Evolutionary conservation across 176 grass and related monocot species (phyloP).

Genomic region (Luzula sylvatica): DNA sequence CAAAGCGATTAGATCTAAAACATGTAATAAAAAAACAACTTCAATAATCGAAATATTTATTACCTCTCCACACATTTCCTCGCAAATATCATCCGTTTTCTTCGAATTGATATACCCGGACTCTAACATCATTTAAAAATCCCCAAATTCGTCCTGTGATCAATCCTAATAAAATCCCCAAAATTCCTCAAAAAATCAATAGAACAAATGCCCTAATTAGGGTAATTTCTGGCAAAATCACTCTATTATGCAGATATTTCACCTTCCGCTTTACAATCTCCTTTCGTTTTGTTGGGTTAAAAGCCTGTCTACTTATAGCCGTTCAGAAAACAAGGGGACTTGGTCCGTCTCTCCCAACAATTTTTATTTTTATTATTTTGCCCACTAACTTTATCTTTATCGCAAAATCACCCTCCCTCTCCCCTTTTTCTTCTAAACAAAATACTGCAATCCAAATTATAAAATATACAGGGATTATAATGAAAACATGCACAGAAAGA

Average conservation of each 20-base stretch:
- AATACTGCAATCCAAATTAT: not conserved
- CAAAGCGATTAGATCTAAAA: slow-evolving; percentile 38
- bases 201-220: not conserved
- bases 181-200: not conserved
- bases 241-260: too few species aligned
- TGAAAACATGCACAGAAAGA: not conserved
- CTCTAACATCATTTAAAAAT: slow-evolving; percentile 63
- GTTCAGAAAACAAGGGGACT: slow-evolving; percentile 13
- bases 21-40: not conserved
- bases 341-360: not conserved
- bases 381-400: slow-evolving; percentile 22
- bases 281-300: not conserved
- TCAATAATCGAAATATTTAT: not conserved
- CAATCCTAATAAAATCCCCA: not conserved
- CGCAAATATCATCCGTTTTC: slow-evolving; percentile 77
- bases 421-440: not conserved
- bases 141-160: not conserved
- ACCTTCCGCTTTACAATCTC: too few species aligned
- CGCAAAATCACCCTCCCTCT: not conserved
- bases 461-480: too few species aligned
- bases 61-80: slow-evolving; percentile 64
- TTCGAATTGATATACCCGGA: slow-evolving; percentile 50
- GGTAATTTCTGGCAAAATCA: too few species aligned
- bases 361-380: slow-evolving; percentile 7
- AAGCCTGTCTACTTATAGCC: slow-evolving; percentile 14